Evolutionary conservation across 2,329 filamentous ascomycete species (phyloP), one percentile per base, ranked within the genome.

Genomic region (Magnaporthiopsis incrustans): DNA sequence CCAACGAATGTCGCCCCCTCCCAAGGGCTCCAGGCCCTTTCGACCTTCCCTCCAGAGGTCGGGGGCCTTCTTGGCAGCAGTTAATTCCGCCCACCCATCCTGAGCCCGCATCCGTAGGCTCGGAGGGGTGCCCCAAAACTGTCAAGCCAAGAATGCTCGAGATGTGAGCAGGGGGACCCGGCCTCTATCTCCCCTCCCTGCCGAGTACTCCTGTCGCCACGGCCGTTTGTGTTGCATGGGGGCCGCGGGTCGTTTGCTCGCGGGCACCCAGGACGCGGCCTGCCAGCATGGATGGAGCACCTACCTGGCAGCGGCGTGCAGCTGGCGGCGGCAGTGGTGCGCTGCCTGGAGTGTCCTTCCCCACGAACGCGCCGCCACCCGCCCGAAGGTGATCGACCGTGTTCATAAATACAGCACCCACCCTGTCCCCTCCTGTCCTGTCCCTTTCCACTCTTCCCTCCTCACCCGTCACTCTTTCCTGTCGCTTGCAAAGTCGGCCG

Each of bases 91-190:
- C 50, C 26, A 35, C 59, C 59, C 33, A 33, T 33, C 15, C 30
- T 38, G 44, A 26, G 38, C 60, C 60, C 32, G 38, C 60, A 53
- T 61, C 60, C 22, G 12, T n/a, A 8, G 30, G 35, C 60, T 61
- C 60, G 60, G 60, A 56, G 38, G 60, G 60, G 44, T 61, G 60
- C 60, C 60, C 60, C 60, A 53, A 61, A 61, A 50, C 27, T 26
- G 60, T 38, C 27, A 25, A n/a, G 60, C 60, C 60, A 61, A 61
- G 60, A 61, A 61, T 38, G 60, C 60, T 56, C 56, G 60, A 27
- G 60, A 27, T 61, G 38, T 38, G 25, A 25, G 25, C 60, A 61
- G 60, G 60, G 60, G 35, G 44, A 18, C 44, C 22, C 44, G 44
- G 7, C 44, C 44, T 53, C 44, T 53, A 53, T 53, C 44, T 53